These are phyloP conservation scores for Amaranthus cruentus DNA, from an alignment of 148 eudicot genomes.

Conservation along the genomic window DNA sequence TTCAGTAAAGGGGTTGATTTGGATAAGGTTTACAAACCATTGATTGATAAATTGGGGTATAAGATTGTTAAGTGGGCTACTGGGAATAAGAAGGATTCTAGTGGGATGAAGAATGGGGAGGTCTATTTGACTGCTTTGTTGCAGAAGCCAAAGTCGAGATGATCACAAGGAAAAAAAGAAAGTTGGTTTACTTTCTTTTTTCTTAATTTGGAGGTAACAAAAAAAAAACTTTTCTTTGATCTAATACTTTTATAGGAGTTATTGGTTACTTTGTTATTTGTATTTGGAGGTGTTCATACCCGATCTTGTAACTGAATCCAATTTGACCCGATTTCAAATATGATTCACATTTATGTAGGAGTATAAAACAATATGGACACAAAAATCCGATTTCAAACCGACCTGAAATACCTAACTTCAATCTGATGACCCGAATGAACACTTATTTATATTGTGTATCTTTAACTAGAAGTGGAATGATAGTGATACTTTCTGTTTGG, in stretches of 20 bases:
- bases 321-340: too few species aligned
- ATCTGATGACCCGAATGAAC: too few species aligned
- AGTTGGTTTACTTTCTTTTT: neutral
- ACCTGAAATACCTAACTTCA: too few species aligned
- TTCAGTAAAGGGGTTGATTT: constrained; percentile 69
- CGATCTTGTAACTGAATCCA: too few species aligned
- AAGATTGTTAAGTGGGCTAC: constrained; percentile 91
- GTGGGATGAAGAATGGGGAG: constrained; percentile 68
- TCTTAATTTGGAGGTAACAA: constrained; percentile 6
- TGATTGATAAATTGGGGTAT: constrained; percentile 68
- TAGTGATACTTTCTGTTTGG: constrained; percentile 2
- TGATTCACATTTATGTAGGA: too few species aligned
- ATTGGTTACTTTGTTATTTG: neutral
- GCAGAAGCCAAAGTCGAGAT: constrained; percentile 77
- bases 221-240: neutral
- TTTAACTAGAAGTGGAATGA: constrained; percentile 2
- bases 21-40: constrained; percentile 64
- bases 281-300: neutral
- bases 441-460: neutral
- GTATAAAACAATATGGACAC: too few species aligned
- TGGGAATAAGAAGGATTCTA: constrained; percentile 55
- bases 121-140: constrained; percentile 82
- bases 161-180: constrained; percentile 10
- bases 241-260: neutral
- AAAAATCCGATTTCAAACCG: too few species aligned